Evolutionary conservation across 2,329 filamentous ascomycete species (phyloP).

Genomic region (Monilinia polystroma): DNA sequence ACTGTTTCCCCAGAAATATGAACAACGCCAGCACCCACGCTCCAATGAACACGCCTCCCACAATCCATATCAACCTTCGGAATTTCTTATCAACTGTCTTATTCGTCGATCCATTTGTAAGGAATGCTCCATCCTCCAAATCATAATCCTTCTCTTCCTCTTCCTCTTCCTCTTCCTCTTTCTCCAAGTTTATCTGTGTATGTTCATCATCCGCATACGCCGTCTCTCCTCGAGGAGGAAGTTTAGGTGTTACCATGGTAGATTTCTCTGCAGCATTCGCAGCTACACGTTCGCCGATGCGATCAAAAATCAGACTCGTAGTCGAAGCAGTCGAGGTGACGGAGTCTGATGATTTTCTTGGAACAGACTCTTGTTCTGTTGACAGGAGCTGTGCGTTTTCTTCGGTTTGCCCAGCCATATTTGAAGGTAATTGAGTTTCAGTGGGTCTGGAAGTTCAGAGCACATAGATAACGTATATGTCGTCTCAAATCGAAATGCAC

Average conservation of each 20-base stretch:
- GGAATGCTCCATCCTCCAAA: conserved; percentile 47
- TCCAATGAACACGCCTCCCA: conserved; percentile 59
- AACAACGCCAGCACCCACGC: conserved; percentile 69
- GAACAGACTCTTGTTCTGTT: conserved; percentile 26
- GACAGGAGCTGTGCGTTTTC: conserved; percentile 37
- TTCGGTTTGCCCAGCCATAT: conserved; percentile 38
- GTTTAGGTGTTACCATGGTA: conserved; percentile 37
- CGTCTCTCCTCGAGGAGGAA: conserved; percentile 32
- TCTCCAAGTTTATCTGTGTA: conserved; percentile 28
- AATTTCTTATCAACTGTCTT: conserved; percentile 64
- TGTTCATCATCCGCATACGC: conserved; percentile 37
- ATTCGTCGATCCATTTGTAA: conserved; percentile 40
- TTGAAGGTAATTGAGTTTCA: conserved; percentile 29
- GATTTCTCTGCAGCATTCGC: conserved; percentile 30
- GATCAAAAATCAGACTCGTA: conserved; percentile 78
- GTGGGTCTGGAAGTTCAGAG: conserved; percentile 23
- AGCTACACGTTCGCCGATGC: conserved; percentile 56
- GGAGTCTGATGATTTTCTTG: conserved; percentile 46
- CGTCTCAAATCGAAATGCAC: conserved; percentile 5
- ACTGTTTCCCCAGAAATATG: conserved; percentile 63
- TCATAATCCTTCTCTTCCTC: conserved; percentile 44
- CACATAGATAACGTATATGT: conserved; percentile 8
- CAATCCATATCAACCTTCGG: conserved; percentile 55
- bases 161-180: conserved; percentile 39
- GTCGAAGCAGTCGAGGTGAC: conserved; percentile 72